Evolutionary conservation across 1,284 basidiomycete species (phyloP), one percentile per base, ranked within the genome.

Genomic region (Ustilago tritici): DNA sequence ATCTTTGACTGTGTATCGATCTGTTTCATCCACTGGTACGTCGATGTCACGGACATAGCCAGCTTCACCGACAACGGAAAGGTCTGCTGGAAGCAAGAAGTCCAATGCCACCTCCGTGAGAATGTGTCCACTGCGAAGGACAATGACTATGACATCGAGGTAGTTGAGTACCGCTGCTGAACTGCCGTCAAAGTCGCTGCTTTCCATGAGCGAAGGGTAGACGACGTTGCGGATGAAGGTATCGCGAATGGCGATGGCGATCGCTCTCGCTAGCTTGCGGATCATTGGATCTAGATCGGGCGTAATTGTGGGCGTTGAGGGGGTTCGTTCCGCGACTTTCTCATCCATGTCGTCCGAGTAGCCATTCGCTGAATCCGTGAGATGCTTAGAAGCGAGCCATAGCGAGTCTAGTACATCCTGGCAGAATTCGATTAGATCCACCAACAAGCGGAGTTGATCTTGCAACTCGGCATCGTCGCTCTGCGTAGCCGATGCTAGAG

Each of bases 141-240:
- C 76, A 14, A 70, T 67, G 38, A 82, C 54, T 3, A 84, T 65
- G 9, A 82, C 75, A n/a, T 98, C 94, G 71, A 98, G 92, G 82
- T 99, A 98, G n/a, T 93, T 94, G 90, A 98, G 92, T 59, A 98
- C 95, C 2, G 96, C 96, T 1, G 97, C 93, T 0, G 95, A 93
- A 76, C 95, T 97, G 31, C 95, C 95, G 86, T 99, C 95, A 7
- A 89, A 86, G 72, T 94, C 93, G 0, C 95, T 95, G 87, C 95
- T 97, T 84, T 98, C 95, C 57, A 98, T 89, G 56, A 99, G 91
- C 6, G 94, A 94, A 0, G 95, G 95, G 84, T 97, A 97, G 36
- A 98, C 88, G 32, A 98, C 92, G 81, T 95, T 96, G 87, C 95
- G 93, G 34, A 98, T 88, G 87, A 97, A 97, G 47, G 93, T 92